Base-by-base conservation (phyloP, 805 yeast species). In the Kodamaea fukazawae region DNA sequence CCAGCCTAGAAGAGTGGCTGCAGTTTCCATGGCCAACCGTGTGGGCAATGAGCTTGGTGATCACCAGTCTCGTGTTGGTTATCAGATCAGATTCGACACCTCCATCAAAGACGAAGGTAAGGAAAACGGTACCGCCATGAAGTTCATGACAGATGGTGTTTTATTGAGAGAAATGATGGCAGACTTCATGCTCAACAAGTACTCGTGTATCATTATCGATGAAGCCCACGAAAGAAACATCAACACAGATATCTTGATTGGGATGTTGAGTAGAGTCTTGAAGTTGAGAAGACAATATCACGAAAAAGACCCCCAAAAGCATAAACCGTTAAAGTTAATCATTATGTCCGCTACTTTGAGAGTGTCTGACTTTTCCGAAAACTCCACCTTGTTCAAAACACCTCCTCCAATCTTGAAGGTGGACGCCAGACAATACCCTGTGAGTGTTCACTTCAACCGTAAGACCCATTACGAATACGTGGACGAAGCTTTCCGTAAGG, bases 221-320 rank as follows among this genome's bases (percentile, higher is more conserved):
- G 99, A 93, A 63, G 99, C 99, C 0, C 99, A 93, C 60, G 99
- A 93, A 61, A 78, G 99, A 59, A 91, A 89, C 57, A 81, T 91
- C 45, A 93, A 93, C 57, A 93, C 99, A 0, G 99, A 93, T 63
- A 91, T 93, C 34, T 70, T 93, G 41, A 89, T 93, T 46, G 99
- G 99, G 34, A 85, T 93, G 83, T 68, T 93, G 37, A 87, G 96
- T 56, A 79, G 99, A 50, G 83, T 90, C 12, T 77, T 88, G 44
- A 78, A 73, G 47, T 70, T 91, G 29, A 78, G 99, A 53, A 52
- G 73, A 40, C 71, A 76, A 45, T 73, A 76, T 36, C 70, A 71
- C 52, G 54, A 48, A 2, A 58, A 71, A 38, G 66, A 79, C 47
- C 80, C 85, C 2, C 30, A 38, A 0, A 68, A 65, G 20, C 61